Conservation (phyloP, 148 eudicot genomes). For the Diospyros lotus region DNA sequence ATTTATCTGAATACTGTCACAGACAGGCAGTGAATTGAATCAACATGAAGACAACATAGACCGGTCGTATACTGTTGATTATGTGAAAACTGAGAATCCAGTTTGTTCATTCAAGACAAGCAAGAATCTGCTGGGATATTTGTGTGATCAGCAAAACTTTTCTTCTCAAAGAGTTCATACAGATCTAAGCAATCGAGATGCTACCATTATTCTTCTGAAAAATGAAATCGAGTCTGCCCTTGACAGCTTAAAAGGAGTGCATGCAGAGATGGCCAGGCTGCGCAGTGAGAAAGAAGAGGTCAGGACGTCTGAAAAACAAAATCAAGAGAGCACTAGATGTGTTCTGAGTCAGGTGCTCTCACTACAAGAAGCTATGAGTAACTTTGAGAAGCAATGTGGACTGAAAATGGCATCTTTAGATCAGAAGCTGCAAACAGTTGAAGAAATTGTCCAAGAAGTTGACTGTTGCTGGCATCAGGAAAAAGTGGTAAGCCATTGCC, state of each 20-base stretch:
- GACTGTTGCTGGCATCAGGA: conserved; percentile 40
- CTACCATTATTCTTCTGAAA: conserved; percentile 47
- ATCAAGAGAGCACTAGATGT: conserved; percentile 34
- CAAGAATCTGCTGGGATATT: conserved; percentile 13
- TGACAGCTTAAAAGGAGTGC: conserved; percentile 55
- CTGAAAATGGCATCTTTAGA: conserved; percentile 36
- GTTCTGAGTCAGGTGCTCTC: conserved; percentile 38
- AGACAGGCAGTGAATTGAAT: conserved; percentile 30
- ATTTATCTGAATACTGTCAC: conserved; percentile 25
- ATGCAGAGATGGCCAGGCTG: conserved; percentile 47
- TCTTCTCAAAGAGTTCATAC: conserved; percentile 12
- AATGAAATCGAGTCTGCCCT: conserved; percentile 66
- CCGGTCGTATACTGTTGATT: conserved; percentile 10
- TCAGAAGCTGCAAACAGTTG: conserved; percentile 46
- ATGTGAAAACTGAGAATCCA: conserved; percentile 14
- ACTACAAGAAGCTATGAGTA: conserved; percentile 45
- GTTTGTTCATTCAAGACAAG: conserved; percentile 6
- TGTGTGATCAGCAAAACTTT: conserved; percentile 6
- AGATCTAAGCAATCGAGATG: conserved; percentile 31
- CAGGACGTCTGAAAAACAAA: conserved; percentile 39
- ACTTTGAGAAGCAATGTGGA: conserved; percentile 50
- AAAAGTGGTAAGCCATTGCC: conserved; percentile 49
- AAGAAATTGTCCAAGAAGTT: conserved; percentile 39
- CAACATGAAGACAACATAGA: conserved; percentile 7
- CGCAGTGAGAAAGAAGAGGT: conserved; percentile 49